Evolutionary conservation across 2,329 filamentous ascomycete genomes (phyloP).

Genomic region (Delphinella strobiligena): DNA sequence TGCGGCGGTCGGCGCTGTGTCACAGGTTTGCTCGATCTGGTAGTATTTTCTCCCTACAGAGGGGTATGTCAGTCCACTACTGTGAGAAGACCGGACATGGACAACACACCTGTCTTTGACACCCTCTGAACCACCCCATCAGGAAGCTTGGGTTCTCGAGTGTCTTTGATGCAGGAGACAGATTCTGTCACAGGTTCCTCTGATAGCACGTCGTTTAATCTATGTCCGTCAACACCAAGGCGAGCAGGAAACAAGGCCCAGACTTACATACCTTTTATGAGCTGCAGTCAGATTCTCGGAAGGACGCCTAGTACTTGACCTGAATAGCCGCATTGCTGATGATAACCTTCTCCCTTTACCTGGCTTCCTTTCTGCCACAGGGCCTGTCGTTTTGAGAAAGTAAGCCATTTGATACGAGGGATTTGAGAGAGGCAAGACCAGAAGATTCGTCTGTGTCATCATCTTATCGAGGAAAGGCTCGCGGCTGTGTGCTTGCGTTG

Average conservation of each 20-base stretch:
- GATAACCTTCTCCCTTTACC: conserved; percentile 13
- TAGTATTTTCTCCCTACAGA: conserved; percentile 10
- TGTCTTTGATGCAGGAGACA: conserved; percentile 3
- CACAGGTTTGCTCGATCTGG: conserved; percentile 6
- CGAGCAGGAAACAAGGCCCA: neutral
- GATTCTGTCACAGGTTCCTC: conserved; percentile 1
- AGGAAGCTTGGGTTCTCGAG: conserved; percentile 11
- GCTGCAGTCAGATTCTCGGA: conserved; percentile 10
- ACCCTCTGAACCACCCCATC: conserved; percentile 21
- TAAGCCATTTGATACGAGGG: conserved; percentile 23
- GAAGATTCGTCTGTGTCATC: conserved; percentile 20
- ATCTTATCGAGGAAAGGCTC: conserved; percentile 14
- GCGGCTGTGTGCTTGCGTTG: neutral
- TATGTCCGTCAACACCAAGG: conserved; percentile 2
- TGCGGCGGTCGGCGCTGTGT: neutral
- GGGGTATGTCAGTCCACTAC: too few relatives aligned
- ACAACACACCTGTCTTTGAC: conserved; percentile 19
- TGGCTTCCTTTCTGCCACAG: conserved; percentile 14
- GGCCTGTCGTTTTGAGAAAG: conserved; percentile 27
- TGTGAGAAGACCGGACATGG: too few relatives aligned
- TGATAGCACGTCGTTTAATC: conserved; percentile 4
- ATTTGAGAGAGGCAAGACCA: conserved; percentile 17
- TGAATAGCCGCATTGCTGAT: conserved; percentile 21
- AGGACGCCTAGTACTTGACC: conserved; percentile 9
- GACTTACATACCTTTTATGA: conserved; percentile 14